Conservation (phyloP, 2,329 filamentous ascomycete species). For the Fusarium sororula region DNA sequence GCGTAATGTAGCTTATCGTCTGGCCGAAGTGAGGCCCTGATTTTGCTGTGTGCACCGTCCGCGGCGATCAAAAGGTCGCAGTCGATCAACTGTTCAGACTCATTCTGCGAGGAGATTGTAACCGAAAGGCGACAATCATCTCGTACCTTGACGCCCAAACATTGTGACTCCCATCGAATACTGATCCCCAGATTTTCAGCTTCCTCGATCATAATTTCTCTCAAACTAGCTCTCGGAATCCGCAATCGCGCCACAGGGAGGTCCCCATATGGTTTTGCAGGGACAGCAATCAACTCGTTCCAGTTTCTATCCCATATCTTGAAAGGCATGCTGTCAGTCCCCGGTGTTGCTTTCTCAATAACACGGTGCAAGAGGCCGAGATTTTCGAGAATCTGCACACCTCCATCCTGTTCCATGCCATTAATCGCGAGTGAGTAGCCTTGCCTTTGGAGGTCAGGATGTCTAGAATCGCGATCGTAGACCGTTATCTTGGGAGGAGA, state of each 20-base stretch:
- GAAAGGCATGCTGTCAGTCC: not conserved
- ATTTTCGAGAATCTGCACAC: not conserved
- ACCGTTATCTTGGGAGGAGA: not conserved
- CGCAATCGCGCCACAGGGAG: not conserved
- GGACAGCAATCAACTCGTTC: not conserved
- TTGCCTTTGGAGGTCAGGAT: not conserved
- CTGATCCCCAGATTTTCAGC: not conserved
- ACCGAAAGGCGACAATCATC: not conserved
- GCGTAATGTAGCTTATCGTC: not conserved
- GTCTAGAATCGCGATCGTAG: not conserved
- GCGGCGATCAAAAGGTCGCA: not conserved
- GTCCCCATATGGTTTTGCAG: not conserved
- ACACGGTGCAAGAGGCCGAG: not conserved
- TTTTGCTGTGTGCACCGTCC: not conserved
- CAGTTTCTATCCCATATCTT: not conserved
- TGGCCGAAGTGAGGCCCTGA: not conserved
- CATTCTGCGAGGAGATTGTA: not conserved
- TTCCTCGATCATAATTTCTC: not conserved
- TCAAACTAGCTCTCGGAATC: not conserved
- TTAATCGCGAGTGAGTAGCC: not conserved
- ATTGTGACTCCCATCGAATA: not conserved
- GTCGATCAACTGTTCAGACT: not conserved
- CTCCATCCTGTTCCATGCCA: not conserved
- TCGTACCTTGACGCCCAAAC: not conserved
- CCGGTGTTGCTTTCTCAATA: not conserved